Percentiles rank a stretch among this genome's conserved stretches.
These are phyloP conservation scores for Saturnispora silvae DNA, from an alignment of 805 yeast genomes.

Conservation along the genomic window DNA sequence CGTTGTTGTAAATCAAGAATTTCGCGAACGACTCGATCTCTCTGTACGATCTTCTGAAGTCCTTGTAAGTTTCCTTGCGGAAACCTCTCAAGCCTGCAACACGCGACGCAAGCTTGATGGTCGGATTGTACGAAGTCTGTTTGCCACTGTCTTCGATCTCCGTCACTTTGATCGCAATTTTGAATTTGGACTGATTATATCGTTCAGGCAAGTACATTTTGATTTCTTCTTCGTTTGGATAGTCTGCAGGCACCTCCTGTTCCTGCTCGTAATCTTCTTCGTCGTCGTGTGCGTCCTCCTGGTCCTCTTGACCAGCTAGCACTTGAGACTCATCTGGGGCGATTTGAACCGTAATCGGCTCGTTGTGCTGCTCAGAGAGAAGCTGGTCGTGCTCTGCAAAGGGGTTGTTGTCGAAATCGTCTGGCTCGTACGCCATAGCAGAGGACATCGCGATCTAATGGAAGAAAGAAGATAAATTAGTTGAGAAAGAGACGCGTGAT, in stretches of 20 bases:
- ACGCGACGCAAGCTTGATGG: constrained; percentile 57
- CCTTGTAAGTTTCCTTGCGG: constrained; percentile 59
- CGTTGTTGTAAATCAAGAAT: constrained; percentile 68
- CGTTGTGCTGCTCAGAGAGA: too few relatives aligned
- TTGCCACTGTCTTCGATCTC: constrained; percentile 59
- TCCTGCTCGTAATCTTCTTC: background rate
- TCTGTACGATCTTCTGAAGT: constrained; percentile 66
- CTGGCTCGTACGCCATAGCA: constrained; percentile 32
- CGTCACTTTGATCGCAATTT: constrained; percentile 44
- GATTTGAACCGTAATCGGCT: background rate
- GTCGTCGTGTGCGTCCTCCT: background rate
- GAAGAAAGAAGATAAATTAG: background rate
- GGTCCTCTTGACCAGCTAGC: background rate
- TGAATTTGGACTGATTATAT: constrained; percentile 29
- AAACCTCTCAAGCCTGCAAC: constrained; percentile 58
- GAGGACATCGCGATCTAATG: constrained; percentile 22
- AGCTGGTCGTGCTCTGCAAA: constrained; percentile 38
- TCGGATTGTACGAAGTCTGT: constrained; percentile 61
- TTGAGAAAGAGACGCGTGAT: too few relatives aligned
- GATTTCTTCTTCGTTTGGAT: constrained; percentile 32
- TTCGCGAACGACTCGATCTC: constrained; percentile 71
- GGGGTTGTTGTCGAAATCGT: constrained; percentile 52
- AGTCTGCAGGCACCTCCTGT: background rate
- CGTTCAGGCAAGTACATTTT: constrained; percentile 42
- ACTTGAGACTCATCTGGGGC: background rate